These are phyloP conservation scores for Salvia splendens DNA, from an alignment of 257 asterid species.

Conservation along the genomic window DNA sequence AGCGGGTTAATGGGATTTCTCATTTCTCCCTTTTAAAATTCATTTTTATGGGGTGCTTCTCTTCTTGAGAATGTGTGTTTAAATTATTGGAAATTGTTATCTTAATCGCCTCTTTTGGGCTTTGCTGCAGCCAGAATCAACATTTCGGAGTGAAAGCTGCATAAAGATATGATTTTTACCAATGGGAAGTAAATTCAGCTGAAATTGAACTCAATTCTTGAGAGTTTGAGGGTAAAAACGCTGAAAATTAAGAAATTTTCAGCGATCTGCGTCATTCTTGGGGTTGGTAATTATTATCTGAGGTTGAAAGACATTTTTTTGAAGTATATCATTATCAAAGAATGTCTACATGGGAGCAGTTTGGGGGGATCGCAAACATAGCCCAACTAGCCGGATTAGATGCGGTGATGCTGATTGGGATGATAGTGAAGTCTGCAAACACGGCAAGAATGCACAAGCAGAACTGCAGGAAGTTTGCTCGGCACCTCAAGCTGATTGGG, in stretches of 20 bases:
- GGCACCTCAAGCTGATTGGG: slow-evolving; percentile 79
- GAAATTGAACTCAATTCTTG: neutral
- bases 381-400: slow-evolving; percentile 85
- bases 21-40: no score
- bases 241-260: neutral
- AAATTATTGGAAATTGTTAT: no score
- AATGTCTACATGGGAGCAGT: slow-evolving; percentile 73
- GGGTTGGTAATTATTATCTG: slow-evolving; percentile 5
- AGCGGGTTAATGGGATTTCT: no score
- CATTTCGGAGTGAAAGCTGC: no score
- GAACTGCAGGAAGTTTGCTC: slow-evolving; percentile 75
- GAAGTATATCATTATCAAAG: slow-evolving; percentile 3
- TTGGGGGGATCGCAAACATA: slow-evolving; percentile 74
- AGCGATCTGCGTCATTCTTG: slow-evolving; percentile 24
- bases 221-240: neutral
- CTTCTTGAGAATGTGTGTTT: no score
- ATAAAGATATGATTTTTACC: no score
- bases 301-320: slow-evolving; percentile 20
- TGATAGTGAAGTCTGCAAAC: slow-evolving; percentile 80
- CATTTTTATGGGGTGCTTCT: no score
- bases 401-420: slow-evolving; percentile 68
- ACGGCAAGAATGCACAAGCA: slow-evolving; percentile 93
- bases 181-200: no score
- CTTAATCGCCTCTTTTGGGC: no score
- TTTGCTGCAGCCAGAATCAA: no score